Evolutionary conservation across 768 basidiomycete genomes (phyloP).

Genomic region (Trametes elegans): DNA sequence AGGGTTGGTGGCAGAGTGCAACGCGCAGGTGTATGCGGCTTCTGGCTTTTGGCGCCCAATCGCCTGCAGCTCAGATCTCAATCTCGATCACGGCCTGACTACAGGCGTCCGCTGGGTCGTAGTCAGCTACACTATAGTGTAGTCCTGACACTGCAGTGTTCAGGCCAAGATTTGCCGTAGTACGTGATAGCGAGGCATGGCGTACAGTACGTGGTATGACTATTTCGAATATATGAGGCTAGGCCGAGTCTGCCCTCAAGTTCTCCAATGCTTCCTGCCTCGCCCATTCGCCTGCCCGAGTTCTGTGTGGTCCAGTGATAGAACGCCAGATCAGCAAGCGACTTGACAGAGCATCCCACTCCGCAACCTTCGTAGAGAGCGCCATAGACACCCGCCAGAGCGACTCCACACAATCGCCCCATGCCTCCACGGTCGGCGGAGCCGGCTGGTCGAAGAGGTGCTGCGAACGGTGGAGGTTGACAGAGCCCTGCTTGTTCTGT

Average conservation of each 20-base stretch:
- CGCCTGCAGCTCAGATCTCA: too few relatives aligned
- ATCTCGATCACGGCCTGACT: too few relatives aligned
- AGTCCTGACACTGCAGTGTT: too few relatives aligned
- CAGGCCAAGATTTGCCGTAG: too few relatives aligned
- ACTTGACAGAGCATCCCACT: conserved; percentile 54
- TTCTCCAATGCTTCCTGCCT: conserved; percentile 36
- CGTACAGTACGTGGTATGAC: too few relatives aligned
- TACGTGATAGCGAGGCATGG: too few relatives aligned
- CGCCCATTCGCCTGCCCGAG: conserved; percentile 54
- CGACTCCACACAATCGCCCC: conserved; percentile 52
- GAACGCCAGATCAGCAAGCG: conserved; percentile 58
- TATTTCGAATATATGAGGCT: too few relatives aligned
- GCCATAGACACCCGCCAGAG: conserved; percentile 58
- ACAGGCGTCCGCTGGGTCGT: too few relatives aligned
- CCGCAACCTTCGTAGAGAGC: conserved; percentile 24
- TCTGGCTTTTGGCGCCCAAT: too few relatives aligned
- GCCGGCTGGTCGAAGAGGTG: conserved; percentile 32
- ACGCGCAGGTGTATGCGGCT: too few relatives aligned
- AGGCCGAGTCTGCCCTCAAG: conserved; percentile 7
- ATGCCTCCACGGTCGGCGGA: conserved; percentile 34
- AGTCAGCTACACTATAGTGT: too few relatives aligned
- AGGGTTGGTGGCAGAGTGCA: too few relatives aligned
- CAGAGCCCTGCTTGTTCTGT: background rate
- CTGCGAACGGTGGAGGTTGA: conserved; percentile 17
- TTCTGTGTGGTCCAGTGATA: conserved; percentile 38